Base-by-base conservation (phyloP, 768 basidiomycete species). In the Macrocybe gigantea region DNA sequence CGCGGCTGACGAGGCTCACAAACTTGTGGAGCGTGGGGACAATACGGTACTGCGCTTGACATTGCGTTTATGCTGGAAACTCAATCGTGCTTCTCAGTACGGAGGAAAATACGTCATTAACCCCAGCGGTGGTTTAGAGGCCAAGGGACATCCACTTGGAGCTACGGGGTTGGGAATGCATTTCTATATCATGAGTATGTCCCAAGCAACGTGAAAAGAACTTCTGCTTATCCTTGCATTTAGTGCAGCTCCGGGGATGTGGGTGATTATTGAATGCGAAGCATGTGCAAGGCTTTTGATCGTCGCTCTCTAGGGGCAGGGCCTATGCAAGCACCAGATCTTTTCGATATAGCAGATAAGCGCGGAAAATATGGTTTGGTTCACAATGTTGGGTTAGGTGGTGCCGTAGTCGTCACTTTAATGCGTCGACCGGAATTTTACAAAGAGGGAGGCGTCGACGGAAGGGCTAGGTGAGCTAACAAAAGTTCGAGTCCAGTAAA, bases 131-230 rank as follows among this genome's bases (percentile, higher is more conserved):
- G 90, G 90, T 0, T 73, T 93, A 11, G 87, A 93, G 59, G 86
- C 88, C n/a, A 93, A 91, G 59, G 90, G 90, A 2, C 88, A 92
- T 58, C 89, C 90, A 2, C 74, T 91, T 13, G 88, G 88, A 35
- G 87, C 88, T 1, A 89, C 85, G 12, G 88, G 88, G 1, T 66
- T 91, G 10, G 88, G 84, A 29, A 90, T 90, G 88, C 88, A 91
- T 60, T 89, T 89, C 64, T 90, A 88, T 58, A 85, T 90, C 52
- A 78, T 82, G 56, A 88, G 85, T 85, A 58, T 38, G 82, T 64
- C 12, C 4, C 22, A 22, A 22, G 22, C 22, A 22, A 22, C 22
- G 22, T 22, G 22, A 22, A 22, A 4, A 22, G 22, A 22, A 22
- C 22, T 22, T 22, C 53, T 41, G 49, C 41, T 9, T 41, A 33